phyloP scores from a whole-genome alignment of 176 grass and related monocot genomes.

The Musa itinerans region DNA sequence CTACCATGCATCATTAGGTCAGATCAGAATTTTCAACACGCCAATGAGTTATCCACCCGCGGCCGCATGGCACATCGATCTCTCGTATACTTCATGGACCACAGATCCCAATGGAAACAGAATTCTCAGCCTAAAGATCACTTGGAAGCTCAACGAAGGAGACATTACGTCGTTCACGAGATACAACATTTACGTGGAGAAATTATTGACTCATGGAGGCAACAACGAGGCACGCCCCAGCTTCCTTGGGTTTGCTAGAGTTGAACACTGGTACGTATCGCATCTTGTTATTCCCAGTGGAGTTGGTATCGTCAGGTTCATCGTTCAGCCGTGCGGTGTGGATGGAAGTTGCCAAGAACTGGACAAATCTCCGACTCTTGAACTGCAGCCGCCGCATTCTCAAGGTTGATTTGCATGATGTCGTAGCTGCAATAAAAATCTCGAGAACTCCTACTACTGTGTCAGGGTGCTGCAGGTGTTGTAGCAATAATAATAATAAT shows the following conservation, averaged over 20 bases:
- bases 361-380: slow-evolving; percentile 33
- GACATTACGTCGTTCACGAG: slow-evolving; percentile 33
- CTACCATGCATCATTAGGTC: slow-evolving; percentile 52
- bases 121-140: slow-evolving; percentile 51
- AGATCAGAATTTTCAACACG: slow-evolving; percentile 38
- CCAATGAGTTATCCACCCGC: slow-evolving; percentile 35
- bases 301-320: slow-evolving; percentile 41
- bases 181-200: slow-evolving; percentile 64
- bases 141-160: slow-evolving; percentile 41
- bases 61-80: slow-evolving; percentile 41
- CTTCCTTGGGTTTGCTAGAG: slow-evolving; percentile 53
- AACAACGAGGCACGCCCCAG: slow-evolving; percentile 8
- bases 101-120: slow-evolving; percentile 15
- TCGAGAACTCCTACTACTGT: no score
- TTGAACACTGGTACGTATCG: slow-evolving; percentile 59
- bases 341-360: slow-evolving; percentile 70
- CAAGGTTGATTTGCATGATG: not conserved
- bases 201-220: no score
- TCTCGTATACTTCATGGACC: slow-evolving; percentile 31
- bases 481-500: no score
- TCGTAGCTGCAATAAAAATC: no score
- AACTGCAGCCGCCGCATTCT: slow-evolving; percentile 19
- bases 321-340: slow-evolving; percentile 54
- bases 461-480: no score
- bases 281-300: slow-evolving; percentile 31